Percentiles rank a stretch among this genome's conserved stretches.
Evolutionary conservation across 176 grass and related monocot genomes (phyloP).

Genomic region (Zea mays): Zm-B73-REFERENCE-NAM-5.0 NC_050096.1:89487501-89488000

Average conservation of each 20-base stretch:
- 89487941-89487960: no score
- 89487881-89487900: neutral
- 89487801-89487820: neutral
- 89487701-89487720: neutral
- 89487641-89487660: neutral
- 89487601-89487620: neutral
- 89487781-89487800: slow-evolving; percentile 18
- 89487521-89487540: neutral
- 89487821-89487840: neutral
- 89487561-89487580: neutral
- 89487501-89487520: neutral
- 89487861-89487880: neutral
- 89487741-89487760: neutral
- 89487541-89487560: neutral
- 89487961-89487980: no score
- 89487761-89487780: neutral
- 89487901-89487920: neutral
- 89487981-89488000: neutral
- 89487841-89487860: slow-evolving; percentile 31
- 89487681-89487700: neutral
- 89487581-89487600: neutral
- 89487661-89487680: neutral
- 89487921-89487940: neutral
- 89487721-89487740: neutral
- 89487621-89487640: neutral